These are phyloP conservation scores for Aspergillus amoenus DNA, from an alignment of 2,329 filamentous ascomycete genomes.

Conservation along the genomic window DNA sequence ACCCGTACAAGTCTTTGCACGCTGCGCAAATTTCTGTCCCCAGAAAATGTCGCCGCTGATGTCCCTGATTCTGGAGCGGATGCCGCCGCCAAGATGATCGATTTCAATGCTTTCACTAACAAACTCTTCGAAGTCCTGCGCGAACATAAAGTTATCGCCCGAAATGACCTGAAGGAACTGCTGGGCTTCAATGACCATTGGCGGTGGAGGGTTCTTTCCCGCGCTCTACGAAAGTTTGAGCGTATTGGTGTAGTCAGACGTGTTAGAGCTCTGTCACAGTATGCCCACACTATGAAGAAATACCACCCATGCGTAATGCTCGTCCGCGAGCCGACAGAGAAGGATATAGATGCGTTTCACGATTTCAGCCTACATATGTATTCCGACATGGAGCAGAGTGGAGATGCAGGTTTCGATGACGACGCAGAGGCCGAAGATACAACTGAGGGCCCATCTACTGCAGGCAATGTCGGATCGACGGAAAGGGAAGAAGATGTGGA, in stretches of 20 bases:
- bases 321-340: conserved; percentile 40
- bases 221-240: conserved; percentile 46
- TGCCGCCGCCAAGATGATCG: conserved; percentile 37
- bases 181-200: conserved; percentile 43
- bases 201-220: conserved; percentile 42
- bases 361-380: conserved; percentile 33
- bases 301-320: conserved; percentile 46
- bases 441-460: conserved; percentile 8
- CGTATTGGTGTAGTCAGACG: conserved; percentile 46
- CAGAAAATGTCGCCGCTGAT: conserved; percentile 17
- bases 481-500: conserved; percentile 25
- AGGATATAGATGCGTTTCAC: conserved; percentile 42
- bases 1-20: conserved; percentile 58
- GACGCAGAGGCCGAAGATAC: conserved; percentile 31
- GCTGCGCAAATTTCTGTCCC: conserved; percentile 49
- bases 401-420: conserved; percentile 34
- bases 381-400: conserved; percentile 27
- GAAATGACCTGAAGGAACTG: conserved; percentile 52
- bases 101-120: conserved; percentile 51
- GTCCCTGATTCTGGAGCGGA: conserved; percentile 7
- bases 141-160: conserved; percentile 51
- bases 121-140: conserved; percentile 51
- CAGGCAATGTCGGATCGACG: conserved; percentile 19
- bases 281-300: conserved; percentile 33
- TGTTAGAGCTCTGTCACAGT: conserved; percentile 44